Conservation (phyloP, 129 eudicot genomes). For the Gnaphalium uliginosum region DNA sequence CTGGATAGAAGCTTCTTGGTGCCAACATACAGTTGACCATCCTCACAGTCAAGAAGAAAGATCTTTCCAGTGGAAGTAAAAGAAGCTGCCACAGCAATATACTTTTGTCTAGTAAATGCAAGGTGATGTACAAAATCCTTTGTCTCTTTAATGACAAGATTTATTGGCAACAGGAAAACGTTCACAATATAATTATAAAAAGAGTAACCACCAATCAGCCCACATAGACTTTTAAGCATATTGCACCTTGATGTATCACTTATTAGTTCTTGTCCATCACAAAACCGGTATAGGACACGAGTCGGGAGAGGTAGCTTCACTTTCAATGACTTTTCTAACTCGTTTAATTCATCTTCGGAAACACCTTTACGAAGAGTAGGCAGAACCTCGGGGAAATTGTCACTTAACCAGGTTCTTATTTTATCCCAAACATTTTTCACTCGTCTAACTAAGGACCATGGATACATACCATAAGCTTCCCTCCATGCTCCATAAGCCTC, state of each 20-base stretch:
- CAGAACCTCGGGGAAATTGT: slow-evolving; percentile 65
- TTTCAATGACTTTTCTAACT: slow-evolving; percentile 55
- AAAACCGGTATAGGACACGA: slow-evolving; percentile 71
- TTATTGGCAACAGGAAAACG: slow-evolving; percentile 64
- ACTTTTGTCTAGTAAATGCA: slow-evolving; percentile 32
- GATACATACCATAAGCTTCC: slow-evolving; percentile 61
- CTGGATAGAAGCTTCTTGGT: slow-evolving; percentile 50
- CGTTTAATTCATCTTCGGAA: slow-evolving; percentile 62
- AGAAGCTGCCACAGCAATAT: slow-evolving; percentile 66
- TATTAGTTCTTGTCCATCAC: slow-evolving; percentile 68
- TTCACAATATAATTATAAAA: slow-evolving; percentile 57
- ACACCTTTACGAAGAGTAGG: slow-evolving; percentile 71
- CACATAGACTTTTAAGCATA: slow-evolving; percentile 33
- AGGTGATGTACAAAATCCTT: slow-evolving; percentile 26
- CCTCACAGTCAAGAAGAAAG: slow-evolving; percentile 67
- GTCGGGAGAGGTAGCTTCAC: slow-evolving; percentile 77
- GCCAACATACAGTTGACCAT: slow-evolving; percentile 83
- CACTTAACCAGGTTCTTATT: slow-evolving; percentile 56
- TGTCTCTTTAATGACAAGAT: slow-evolving; percentile 40
- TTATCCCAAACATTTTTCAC: slow-evolving; percentile 62
- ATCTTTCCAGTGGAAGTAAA: slow-evolving; percentile 44
- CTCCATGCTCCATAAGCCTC: slow-evolving; percentile 77
- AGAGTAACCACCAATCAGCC: slow-evolving; percentile 87
- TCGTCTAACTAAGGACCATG: slow-evolving; percentile 77
- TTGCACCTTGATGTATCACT: slow-evolving; percentile 25